These are phyloP conservation scores for Trichocladium antarcticum DNA, from an alignment of 495 filamentous ascomycete genomes.

Conservation along the genomic window DNA sequence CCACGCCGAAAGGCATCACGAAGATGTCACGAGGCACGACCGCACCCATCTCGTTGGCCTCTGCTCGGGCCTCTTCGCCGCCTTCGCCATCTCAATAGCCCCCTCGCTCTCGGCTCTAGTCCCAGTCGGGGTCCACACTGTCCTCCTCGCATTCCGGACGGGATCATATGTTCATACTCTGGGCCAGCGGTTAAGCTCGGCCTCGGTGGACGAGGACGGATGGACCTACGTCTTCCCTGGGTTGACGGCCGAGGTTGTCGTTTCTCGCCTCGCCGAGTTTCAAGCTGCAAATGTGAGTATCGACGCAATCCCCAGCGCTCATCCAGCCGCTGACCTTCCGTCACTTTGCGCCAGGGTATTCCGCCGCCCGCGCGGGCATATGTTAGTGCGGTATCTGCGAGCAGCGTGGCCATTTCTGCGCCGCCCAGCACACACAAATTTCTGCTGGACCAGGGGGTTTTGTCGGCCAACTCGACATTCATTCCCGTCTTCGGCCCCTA, in stretches of 20 bases:
- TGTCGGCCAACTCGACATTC: conserved; percentile 48
- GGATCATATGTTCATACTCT: conserved; percentile 49
- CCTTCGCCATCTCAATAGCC: conserved; percentile 57
- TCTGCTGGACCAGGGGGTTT: conserved; percentile 44
- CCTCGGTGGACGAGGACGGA: conserved; percentile 38
- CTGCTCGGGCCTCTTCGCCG: conserved; percentile 64
- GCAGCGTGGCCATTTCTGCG: conserved; percentile 66
- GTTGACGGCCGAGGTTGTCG: conserved; percentile 34
- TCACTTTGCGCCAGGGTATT: conserved; percentile 35
- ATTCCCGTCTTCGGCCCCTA: conserved; percentile 71
- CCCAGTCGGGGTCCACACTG: conserved; percentile 54
- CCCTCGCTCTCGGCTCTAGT: conserved; percentile 58
- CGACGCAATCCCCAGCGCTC: background rate
- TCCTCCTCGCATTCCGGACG: conserved; percentile 61
- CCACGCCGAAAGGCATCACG: conserved; percentile 36
- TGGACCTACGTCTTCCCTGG: conserved; percentile 48
- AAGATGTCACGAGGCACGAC: conserved; percentile 32
- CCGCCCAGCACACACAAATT: conserved; percentile 52
- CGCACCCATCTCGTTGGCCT: conserved; percentile 48
- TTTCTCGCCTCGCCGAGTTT: conserved; percentile 40
- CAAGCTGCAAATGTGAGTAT: conserved; percentile 37
- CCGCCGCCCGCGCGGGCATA: conserved; percentile 54
- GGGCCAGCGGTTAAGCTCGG: conserved; percentile 40
- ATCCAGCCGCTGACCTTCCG: no score
- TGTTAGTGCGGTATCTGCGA: conserved; percentile 60